phyloP scores from a whole-genome alignment of 768 basidiomycete species.

The Leucosporidium creatinivorum region DNA sequence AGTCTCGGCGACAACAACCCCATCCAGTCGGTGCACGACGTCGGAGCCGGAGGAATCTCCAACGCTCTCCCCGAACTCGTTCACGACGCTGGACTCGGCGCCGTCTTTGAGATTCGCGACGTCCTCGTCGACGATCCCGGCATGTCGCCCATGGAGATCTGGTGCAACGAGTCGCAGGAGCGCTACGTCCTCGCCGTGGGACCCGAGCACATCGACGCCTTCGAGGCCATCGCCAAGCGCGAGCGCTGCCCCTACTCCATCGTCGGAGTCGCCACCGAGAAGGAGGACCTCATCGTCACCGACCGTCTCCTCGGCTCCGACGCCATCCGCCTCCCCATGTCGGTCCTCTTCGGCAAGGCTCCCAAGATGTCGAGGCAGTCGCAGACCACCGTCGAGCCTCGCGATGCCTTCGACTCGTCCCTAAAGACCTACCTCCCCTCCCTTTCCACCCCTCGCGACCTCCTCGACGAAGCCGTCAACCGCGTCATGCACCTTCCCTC shows the following conservation, averaged over 20 bases:
- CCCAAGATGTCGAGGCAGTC: slow-evolving; percentile 81
- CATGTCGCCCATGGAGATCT: slow-evolving; percentile 99
- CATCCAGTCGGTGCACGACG: slow-evolving; percentile 94
- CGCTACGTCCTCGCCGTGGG: slow-evolving; percentile 90
- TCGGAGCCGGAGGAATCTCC: slow-evolving; percentile 91
- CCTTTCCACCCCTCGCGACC: slow-evolving; percentile 43
- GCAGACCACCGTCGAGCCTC: slow-evolving; percentile 46
- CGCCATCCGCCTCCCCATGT: slow-evolving; percentile 85
- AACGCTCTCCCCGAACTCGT: slow-evolving; percentile 96
- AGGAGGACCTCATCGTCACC: slow-evolving; percentile 77
- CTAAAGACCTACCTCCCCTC: slow-evolving; percentile 55
- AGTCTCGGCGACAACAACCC: slow-evolving; percentile 58
- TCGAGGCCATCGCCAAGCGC: slow-evolving; percentile 69
- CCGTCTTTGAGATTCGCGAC: slow-evolving; percentile 84
- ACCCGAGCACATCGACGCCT: slow-evolving; percentile 53
- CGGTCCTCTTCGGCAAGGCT: slow-evolving; percentile 90
- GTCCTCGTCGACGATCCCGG: slow-evolving; percentile 82
- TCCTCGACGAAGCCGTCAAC: slow-evolving; percentile 54
- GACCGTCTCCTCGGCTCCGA: slow-evolving; percentile 71
- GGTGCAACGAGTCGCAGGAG: slow-evolving; percentile 99
- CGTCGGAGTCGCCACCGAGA: slow-evolving; percentile 76
- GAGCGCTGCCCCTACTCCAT: slow-evolving; percentile 91
- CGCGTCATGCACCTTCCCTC: slow-evolving; percentile 84
- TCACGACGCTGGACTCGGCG: slow-evolving; percentile 89
- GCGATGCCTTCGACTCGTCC: slow-evolving; percentile 60